Base-by-base conservation (phyloP, 108 stramenopile species). In the Chaetoceros tenuissimus region DNA sequence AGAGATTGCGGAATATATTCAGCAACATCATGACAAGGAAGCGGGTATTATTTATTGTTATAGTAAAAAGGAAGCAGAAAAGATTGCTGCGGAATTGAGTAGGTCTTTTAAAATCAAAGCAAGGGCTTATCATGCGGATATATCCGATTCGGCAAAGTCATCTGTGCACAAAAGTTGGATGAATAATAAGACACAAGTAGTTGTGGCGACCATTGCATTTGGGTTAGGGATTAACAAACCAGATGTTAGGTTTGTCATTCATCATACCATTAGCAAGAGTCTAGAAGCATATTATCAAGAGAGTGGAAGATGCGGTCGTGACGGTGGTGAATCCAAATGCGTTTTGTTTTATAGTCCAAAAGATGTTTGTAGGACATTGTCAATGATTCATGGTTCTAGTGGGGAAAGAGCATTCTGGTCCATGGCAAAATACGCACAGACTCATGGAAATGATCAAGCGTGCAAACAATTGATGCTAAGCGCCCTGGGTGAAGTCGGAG, bases 181-280 rank as follows among this genome's bases (percentile, higher is more conserved):
- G 80, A 55, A 67, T 25, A 88, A 94, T 45, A 62, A 87, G 40
- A 81, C 87, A 5, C 92, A 94, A 69, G 96, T 96, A 8, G 94
- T 81, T 17, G 94, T 82, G 21, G 99, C 93, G 0, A 97, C 98
- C 22, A 92, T 96, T 55, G 98, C 96, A 0, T 98, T 95, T 74
- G 96, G 96, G 17, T 71, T 98, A 56, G 98, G 98, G 21, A 96
- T 98, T 63, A 95, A 98, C 74, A 92, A 95, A 51, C 80, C 94
- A 28, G 71, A 73, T 57, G 67, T 71, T 44, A 72, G 87, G n/a
- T 92, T 88, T 69, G 91, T 88, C 2, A 52, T 92, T 16, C 87
- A 92, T 61, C 87, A 87, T 67, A 72, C 61, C n/a, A 45, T 95
- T 5, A 77, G 85, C 53, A 97, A 96, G 61, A 87, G 81, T 44